Base-by-base conservation (phyloP, 2,329 filamentous ascomycete genomes). In the Alternaria tenuissima region DNA sequence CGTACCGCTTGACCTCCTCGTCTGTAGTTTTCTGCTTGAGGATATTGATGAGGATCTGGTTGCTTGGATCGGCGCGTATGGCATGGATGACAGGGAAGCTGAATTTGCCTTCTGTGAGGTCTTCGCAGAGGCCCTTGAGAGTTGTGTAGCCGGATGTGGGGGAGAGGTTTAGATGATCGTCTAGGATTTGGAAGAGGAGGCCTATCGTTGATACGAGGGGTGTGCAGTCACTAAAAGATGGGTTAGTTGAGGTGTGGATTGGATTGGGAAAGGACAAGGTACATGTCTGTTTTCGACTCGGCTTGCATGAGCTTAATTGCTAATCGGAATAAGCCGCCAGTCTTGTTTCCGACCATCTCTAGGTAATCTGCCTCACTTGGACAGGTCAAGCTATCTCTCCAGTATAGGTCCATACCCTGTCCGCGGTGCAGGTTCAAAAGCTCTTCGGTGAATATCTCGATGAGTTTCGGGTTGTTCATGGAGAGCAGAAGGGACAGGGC, bases 51-150 rank as follows among this genome's bases (percentile, higher is more conserved):
- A 99, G 86, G 72, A 96, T 90, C 68, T 91, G 83, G 75, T 93
- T 91, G 30, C 82, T 80, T 18, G 87, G 91, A 75, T 93, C 87
- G 61, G 90, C 81, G 63, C 92, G 91, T 69, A 98, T 96, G 77
- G 91, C 91, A 81, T 98, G 94, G 72, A 98, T 97, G 72, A 98
- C 89, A 41, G 94, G 93, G 77, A 97, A 97, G 26, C 91, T 94
- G 82, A 97, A 97, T 84, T 98, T 98, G 65, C 94, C 94, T 81
- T 98, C 95, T 1, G 93, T 97, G 70, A 98, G 81, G 79, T 98
- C 95, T 82, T 98, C 94, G 79, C 92, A 96, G 69, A 97, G 87
- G 51, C 94, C 95, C 82, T 98, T 98, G 79, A 96, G 94, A 65
- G 90, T 84, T 38, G 89, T 89, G 83, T 97, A 97, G 72, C 73